Evolutionary conservation across 2,329 filamentous ascomycete genomes (phyloP), one percentile per base, ranked within the genome.

Genomic region (Myotisia sp.): DNA sequence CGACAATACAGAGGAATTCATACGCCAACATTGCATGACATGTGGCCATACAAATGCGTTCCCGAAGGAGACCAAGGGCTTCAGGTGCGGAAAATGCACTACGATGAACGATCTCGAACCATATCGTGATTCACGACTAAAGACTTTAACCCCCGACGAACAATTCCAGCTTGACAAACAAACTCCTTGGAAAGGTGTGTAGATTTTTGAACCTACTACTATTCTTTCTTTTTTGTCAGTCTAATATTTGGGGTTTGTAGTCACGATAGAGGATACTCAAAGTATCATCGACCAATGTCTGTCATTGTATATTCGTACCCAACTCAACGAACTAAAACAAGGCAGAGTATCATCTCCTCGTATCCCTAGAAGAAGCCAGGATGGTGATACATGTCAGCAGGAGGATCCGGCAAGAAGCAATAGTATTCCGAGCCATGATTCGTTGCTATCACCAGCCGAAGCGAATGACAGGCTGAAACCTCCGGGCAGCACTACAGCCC

Each of bases 11-110:
- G 72, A 67, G 44, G 73, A 82, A 44, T 71, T 78, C 48, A 64
- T 67, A 18, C 76, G 73, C 20, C 79, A 82, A 14, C 76, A 73
- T 46, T 93, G 85, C 53, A 85, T 87, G 71, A 86, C 84, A 21
- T 93, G 85, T 55, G 80, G 78, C 47, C 79, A 79, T 36, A 71
- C 76, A 37, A 77, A 92, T 43, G 70, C 79, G 37, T 92, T 84
- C 77, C 83, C 83, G 2, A 71, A 68, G 41, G 71, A 77, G 34
- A 59, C 85, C 41, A 70, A 70, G 22, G 71, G 78, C 23, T 92
- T 90, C 55, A 71, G 83, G 46, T 93, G 85, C 55, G 79, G 80
- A 26, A 78, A 82, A 36, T 93, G 85, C 54, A 62, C 81, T 47
- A 90, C 80, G 12, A 75, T 93, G 51, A 92, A 92, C 51, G 84